Base-by-base conservation (phyloP, 1,284 basidiomycete species). In the Amylostereum areolatum region DNA sequence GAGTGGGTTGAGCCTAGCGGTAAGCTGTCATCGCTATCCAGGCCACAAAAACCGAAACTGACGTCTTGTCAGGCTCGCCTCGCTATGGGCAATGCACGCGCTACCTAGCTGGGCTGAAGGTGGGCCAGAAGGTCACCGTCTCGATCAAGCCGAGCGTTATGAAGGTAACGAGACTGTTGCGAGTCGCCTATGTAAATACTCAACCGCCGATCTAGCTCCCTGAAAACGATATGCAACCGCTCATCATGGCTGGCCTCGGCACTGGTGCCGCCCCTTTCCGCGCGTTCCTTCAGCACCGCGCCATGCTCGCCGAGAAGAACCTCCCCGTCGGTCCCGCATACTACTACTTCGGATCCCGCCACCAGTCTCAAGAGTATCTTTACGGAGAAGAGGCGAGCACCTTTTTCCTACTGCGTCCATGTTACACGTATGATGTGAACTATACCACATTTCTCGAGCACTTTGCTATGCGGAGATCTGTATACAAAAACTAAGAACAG, bases 141-240 rank as follows among this genome's bases (percentile, higher is more conserved):
- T 97, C 94, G 18, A 89, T 99, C 71, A 97, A 97, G 71, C 97
- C 97, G 25, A 96, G 92, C 62, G 96, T 99, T 44, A 99, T 99
- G 96, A 99, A 97, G 81, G 89, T 92, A 49, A 28, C 18, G n/a
- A 34, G 5, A 28, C 53, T 46, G 43, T 36, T 7, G 30, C 31
- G 5, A 36, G 32, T 9, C 10, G 4, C 27, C 24, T 25, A 43
- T 18, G 33, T 25, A 30, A 25, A 46, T 31, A 27, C 32, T 33
- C 34, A 18, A 39, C 46, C 11, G 29, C 5, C n/a, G 29, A 33
- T 52, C 40, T 54, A 89, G 89, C 76, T 97, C 8, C 96, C 97
- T 50, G 87, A 89, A 3, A 77, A 84, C 64, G 76, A 85, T 63
- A 78, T 75, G 52, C 93, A 97, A 66, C 96, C 96, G 43, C 80